Base-by-base conservation (phyloP, 2,329 filamentous ascomycete species). In the Cadophora malorum region DNA sequence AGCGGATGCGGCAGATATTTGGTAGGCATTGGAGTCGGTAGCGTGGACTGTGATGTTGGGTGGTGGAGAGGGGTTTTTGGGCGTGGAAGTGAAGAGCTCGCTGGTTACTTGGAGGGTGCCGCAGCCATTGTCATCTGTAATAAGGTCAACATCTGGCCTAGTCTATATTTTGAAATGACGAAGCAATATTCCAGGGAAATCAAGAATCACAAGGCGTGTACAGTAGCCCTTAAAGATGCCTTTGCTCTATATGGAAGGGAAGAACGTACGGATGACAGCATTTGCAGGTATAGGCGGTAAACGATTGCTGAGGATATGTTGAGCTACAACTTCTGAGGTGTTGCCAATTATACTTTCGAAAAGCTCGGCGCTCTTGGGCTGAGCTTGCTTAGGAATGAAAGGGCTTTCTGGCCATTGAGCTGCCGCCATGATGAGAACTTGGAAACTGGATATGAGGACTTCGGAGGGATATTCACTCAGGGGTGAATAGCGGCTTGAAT, bases 51-150 rank as follows among this genome's bases (percentile, higher is more conserved):
- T 47, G 53, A 67, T 16, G 35, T n/a, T 38, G n/a, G 33, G 50
- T 19, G 35, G 2, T 9, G 23, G 21, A 3, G 56, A 63, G 28
- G 66, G 66, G 23, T 49, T 31, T 1, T 33, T 47, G 8, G 50
- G 23, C 31, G 50, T 28, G 21, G 55, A 12, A 2, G 35, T 41
- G 55, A 68, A 65, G 19, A 68, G 47, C 14, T 64, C 41, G 10
- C 31, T 52, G 8, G 45, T 64, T 8, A 64, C 63, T 60, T 63
- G 33, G 7, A 65, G 60, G 28, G 55, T 60, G 33, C 64, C 64
- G 19, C 50, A 66, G 62, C 63, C 67, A 25, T 66, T 68, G 9
- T 68, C 52, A 38, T 66, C 58, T 58, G 21, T 23, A 33, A 12
- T 0, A 45, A 14, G 28, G 5, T 28, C 28, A 28, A 28, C 28